Evolutionary conservation across 805 yeast species (phyloP).

Genomic region (Metschnikowia arizonensis): DNA sequence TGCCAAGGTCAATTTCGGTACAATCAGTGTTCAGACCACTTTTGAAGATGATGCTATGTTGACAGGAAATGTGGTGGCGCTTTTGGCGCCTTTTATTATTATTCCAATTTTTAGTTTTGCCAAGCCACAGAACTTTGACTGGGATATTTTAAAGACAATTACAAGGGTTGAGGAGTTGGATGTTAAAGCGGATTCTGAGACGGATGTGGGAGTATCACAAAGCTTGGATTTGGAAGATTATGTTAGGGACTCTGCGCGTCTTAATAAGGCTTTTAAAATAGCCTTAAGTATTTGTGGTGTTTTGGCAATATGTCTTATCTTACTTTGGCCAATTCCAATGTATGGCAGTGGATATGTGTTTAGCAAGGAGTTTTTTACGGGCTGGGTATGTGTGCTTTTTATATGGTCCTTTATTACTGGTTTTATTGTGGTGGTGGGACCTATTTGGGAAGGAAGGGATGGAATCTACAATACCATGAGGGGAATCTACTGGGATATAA

Average conservation of each 20-base stretch:
- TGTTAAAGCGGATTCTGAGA: too few relatives aligned
- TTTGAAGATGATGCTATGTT: constrained; percentile 87
- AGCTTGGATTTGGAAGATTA: too few relatives aligned
- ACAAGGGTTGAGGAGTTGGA: constrained; percentile 45
- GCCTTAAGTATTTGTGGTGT: constrained; percentile 60
- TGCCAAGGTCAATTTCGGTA: constrained; percentile 33
- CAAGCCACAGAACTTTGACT: constrained; percentile 72
- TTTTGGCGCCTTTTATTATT: constrained; percentile 64
- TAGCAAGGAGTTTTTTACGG: constrained; percentile 73
- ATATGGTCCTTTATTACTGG: constrained; percentile 76
- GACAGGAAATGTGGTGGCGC: constrained; percentile 81
- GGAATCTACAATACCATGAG: constrained; percentile 62
- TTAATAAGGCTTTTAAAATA: constrained; percentile 54
- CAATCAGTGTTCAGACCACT: constrained; percentile 42
- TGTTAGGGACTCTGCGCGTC: constrained; percentile 48
- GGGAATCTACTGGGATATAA: constrained; percentile 81
- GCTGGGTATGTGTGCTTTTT: constrained; percentile 81
- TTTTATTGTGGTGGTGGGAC: constrained; percentile 60
- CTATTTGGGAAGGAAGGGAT: constrained; percentile 69
- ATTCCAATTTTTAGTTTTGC: constrained; percentile 61
- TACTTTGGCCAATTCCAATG: constrained; percentile 95
- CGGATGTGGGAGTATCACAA: too few relatives aligned
- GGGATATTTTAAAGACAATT: constrained; percentile 57
- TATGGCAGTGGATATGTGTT: constrained; percentile 77
- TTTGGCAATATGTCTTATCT: constrained; percentile 58